phyloP scores from a whole-genome alignment of 768 basidiomycete species.

The Sporobolomyces pararoseus region DNA sequence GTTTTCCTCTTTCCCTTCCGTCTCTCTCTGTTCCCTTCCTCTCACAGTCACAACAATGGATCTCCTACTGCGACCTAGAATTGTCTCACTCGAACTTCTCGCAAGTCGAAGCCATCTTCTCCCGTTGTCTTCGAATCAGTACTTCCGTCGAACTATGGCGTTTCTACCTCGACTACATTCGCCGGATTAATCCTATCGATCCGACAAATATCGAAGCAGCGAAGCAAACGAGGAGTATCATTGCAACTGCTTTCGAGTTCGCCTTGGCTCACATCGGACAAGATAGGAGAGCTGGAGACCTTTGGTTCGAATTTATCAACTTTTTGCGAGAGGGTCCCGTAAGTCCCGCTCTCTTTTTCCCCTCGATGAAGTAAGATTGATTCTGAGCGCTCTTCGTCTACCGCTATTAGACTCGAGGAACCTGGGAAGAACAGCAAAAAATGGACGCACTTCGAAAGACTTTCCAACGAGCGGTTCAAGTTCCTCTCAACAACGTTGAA shows the following conservation, averaged over 20 bases:
- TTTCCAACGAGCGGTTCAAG: constrained; percentile 88
- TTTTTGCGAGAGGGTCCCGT: constrained; percentile 79
- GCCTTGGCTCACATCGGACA: constrained; percentile 82
- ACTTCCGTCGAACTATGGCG: constrained; percentile 87
- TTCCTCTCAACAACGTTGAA: constrained; percentile 90
- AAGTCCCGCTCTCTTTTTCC: constrained; percentile 44
- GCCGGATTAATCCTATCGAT: constrained; percentile 58
- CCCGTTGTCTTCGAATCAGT: constrained; percentile 74
- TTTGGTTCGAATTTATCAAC: constrained; percentile 91
- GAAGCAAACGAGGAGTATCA: constrained; percentile 63
- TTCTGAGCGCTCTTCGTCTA: constrained; percentile 3
- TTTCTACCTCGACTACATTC: constrained; percentile 88
- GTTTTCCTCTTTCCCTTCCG: not conserved
- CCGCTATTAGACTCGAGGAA: constrained; percentile 61
- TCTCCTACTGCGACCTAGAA: constrained; percentile 66
- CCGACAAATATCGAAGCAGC: constrained; percentile 46
- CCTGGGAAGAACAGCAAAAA: constrained; percentile 94
- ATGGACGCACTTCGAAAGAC: constrained; percentile 88
- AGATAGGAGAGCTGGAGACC: constrained; percentile 84
- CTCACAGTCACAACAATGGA: constrained; percentile 70
- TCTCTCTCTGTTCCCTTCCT: not conserved
- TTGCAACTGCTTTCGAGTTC: constrained; percentile 88
- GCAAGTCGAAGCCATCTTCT: constrained; percentile 83
- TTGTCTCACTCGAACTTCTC: constrained; percentile 58
- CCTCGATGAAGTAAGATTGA: not conserved